Conservation (phyloP, 306 rosid genomes). For the Gillenia trifoliata region DNA sequence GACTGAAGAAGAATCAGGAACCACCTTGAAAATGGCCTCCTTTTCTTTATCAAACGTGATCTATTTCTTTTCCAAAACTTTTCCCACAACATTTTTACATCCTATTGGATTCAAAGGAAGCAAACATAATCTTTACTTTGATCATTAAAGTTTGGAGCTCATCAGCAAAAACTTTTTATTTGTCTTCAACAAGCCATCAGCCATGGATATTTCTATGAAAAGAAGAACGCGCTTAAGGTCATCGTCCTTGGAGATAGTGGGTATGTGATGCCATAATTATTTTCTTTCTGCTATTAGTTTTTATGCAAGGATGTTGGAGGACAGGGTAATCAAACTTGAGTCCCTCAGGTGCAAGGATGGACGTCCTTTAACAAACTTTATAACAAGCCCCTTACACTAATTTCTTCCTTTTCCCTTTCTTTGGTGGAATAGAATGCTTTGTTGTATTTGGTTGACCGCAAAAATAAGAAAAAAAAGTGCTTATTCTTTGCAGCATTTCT, state of each 20-base stretch:
- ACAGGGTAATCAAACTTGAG: too few relatives aligned
- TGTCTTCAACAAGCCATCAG: background rate
- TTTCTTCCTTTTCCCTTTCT: too few relatives aligned
- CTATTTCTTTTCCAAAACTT: background rate
- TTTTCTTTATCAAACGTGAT: constrained; percentile 13
- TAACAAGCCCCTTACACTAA: too few relatives aligned
- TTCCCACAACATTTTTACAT: background rate
- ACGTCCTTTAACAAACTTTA: too few relatives aligned
- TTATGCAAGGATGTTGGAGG: too few relatives aligned
- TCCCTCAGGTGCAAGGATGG: too few relatives aligned
- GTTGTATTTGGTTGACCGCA: too few relatives aligned
- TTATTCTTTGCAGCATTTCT: background rate
- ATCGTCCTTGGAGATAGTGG: constrained; percentile 93
- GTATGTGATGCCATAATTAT: constrained; percentile 27
- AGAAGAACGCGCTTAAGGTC: constrained; percentile 70
- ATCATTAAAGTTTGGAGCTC: background rate
- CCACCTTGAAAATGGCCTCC: constrained; percentile 22
- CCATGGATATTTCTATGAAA: constrained; percentile 50
- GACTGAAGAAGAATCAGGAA: constrained; percentile 32
- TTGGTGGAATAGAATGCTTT: too few relatives aligned
- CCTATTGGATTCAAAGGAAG: background rate
- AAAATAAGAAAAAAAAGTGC: too few relatives aligned
- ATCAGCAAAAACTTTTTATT: background rate
- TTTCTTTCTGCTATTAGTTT: background rate
- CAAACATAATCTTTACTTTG: constrained; percentile 17